Evolutionary conservation across 768 basidiomycete genomes (phyloP).

Genomic region (Boletus subparvulus): DNA sequence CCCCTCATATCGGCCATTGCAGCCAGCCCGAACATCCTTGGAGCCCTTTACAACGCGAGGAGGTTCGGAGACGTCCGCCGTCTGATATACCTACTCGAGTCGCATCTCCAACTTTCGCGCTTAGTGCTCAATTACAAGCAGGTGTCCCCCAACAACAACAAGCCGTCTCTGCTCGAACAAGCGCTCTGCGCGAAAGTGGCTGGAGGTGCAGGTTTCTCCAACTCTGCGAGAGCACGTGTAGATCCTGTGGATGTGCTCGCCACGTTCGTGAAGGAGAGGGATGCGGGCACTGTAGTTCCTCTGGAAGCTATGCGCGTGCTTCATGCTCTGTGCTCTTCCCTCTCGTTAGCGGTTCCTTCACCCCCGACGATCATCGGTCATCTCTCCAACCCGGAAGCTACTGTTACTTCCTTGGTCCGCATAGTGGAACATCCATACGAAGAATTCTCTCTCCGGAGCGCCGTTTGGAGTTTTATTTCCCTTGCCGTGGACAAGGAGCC

Average conservation of each 20-base stretch:
- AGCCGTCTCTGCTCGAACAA: conserved; percentile 73
- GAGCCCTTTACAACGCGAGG: conserved; percentile 58
- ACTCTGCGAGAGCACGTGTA: conserved; percentile 47
- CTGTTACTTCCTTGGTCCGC: conserved; percentile 62
- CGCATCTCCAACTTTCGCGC: conserved; percentile 60
- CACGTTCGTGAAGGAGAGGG: conserved; percentile 62
- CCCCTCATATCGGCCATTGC: conserved; percentile 75
- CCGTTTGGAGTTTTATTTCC: conserved; percentile 83
- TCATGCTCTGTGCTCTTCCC: conserved; percentile 63
- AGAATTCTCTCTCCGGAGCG: conserved; percentile 65
- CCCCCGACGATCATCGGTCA: conserved; percentile 77
- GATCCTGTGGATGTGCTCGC: conserved; percentile 79
- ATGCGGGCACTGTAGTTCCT: conserved; percentile 59
- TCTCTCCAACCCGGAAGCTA: conserved; percentile 72
- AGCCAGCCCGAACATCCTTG: conserved; percentile 56
- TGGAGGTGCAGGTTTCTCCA: conserved; percentile 44
- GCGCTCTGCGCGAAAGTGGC: conserved; percentile 63
- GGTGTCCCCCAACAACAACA: conserved; percentile 40
- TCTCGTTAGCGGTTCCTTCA: conserved; percentile 58
- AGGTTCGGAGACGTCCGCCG: conserved; percentile 69
- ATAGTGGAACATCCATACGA: conserved; percentile 81
- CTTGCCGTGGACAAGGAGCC: conserved; percentile 85
- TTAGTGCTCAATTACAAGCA: conserved; percentile 67
- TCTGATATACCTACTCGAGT: conserved; percentile 66
- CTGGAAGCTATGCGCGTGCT: conserved; percentile 66